Evolutionary conservation across 2,329 filamentous ascomycete species (phyloP).

Genomic region (Calonectria leucothoes): DNA sequence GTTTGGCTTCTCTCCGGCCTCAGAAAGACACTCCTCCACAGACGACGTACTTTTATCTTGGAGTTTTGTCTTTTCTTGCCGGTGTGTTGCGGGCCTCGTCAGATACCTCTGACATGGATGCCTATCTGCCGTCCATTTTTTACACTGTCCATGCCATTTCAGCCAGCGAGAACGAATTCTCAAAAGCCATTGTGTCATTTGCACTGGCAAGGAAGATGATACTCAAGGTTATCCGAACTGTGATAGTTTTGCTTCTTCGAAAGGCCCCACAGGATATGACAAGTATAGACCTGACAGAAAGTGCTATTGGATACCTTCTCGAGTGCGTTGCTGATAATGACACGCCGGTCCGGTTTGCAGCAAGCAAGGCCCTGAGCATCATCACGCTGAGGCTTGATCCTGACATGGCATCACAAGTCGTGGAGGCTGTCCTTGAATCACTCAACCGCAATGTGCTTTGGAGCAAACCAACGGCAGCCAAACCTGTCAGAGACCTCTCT

Average conservation of each 20-base stretch:
- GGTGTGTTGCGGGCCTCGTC: constrained; percentile 77
- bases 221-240: constrained; percentile 85
- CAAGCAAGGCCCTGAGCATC: constrained; percentile 92
- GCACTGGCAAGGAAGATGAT: constrained; percentile 84
- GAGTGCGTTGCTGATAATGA: constrained; percentile 86
- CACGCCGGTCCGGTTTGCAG: constrained; percentile 88
- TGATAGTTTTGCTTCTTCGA: constrained; percentile 74
- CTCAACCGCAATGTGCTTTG: constrained; percentile 70
- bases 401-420: constrained; percentile 86
- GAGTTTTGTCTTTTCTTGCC: constrained; percentile 82
- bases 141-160: constrained; percentile 70
- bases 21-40: constrained; percentile 48
- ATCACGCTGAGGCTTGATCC: constrained; percentile 83
- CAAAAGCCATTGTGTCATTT: constrained; percentile 71
- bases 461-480: constrained; percentile 53
- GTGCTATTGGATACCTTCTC: constrained; percentile 84
- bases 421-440: constrained; percentile 85
- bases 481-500: constrained; percentile 69
- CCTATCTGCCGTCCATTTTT: constrained; percentile 75
- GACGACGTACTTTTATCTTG: constrained; percentile 81
- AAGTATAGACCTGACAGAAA: constrained; percentile 74
- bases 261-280: constrained; percentile 55
- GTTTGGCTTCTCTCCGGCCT: constrained; percentile 69
- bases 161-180: constrained; percentile 59
- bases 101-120: constrained; percentile 79